These are phyloP conservation scores for Dipteronia dyeriana DNA, from an alignment of 345 rosid species.

Conservation along the genomic window DNA sequence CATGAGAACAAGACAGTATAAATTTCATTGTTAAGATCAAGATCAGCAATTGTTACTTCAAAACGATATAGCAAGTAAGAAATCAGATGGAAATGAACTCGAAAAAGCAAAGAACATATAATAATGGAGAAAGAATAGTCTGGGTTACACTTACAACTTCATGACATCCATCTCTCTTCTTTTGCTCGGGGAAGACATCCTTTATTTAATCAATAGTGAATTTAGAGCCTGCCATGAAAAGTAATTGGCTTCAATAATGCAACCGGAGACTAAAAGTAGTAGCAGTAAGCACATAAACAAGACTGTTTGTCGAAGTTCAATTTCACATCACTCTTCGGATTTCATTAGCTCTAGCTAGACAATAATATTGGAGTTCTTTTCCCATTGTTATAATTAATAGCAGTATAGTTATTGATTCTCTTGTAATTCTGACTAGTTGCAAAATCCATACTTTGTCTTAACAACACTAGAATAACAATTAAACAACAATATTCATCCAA, in stretches of 20 bases:
- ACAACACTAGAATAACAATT: background rate
- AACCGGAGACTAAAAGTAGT: background rate
- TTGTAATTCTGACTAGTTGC: background rate
- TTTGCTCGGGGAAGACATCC: constrained; percentile 42
- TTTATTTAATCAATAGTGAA: constrained; percentile 1
- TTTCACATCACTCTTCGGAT: background rate
- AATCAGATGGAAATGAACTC: background rate
- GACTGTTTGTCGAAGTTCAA: background rate
- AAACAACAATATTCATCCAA: background rate
- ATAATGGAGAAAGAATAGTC: background rate
- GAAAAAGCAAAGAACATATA: background rate
- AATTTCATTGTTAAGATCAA: background rate
- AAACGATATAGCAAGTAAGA: background rate
- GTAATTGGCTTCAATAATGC: background rate
- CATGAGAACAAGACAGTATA: background rate
- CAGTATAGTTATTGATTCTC: background rate
- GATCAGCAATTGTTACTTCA: background rate
- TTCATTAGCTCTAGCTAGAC: background rate
- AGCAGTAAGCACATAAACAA: background rate
- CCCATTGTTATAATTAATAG: background rate
- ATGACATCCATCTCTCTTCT: constrained; percentile 49
- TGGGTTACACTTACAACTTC: constrained; percentile 30
- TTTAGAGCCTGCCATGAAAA: background rate
- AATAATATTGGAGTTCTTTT: background rate
- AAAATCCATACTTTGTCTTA: background rate